phyloP scores from a whole-genome alignment of 2,329 filamentous ascomycete genomes.

The Aspergillus calidoustus region DNA sequence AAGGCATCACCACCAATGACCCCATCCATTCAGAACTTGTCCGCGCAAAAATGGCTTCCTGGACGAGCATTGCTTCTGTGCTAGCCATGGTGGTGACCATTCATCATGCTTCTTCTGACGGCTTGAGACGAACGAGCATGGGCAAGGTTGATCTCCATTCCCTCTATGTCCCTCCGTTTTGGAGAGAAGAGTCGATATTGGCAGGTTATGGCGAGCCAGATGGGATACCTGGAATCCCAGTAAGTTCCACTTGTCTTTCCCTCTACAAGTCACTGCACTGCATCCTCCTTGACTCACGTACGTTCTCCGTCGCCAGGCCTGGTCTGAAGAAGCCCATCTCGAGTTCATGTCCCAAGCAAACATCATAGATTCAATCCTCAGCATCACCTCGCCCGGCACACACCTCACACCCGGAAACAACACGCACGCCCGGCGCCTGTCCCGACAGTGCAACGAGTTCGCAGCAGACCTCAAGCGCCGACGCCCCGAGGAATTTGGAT shows the following conservation, averaged over 20 bases:
- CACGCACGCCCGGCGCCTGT: background rate
- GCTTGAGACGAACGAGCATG: background rate
- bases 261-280: too few relatives aligned
- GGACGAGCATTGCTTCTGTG: background rate
- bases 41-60: background rate
- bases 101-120: background rate
- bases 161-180: background rate
- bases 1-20: too few relatives aligned
- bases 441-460: background rate
- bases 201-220: background rate
- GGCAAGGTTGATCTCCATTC: background rate
- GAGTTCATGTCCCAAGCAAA: background rate
- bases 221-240: background rate
- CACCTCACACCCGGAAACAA: background rate
- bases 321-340: background rate
- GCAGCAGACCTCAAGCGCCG: background rate
- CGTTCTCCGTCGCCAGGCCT: background rate
- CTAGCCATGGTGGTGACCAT: background rate
- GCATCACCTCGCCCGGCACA: conserved; percentile 5
- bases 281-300: too few relatives aligned
- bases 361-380: conserved; percentile 2
- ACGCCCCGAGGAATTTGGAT: background rate
- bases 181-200: background rate
- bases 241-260: background rate
- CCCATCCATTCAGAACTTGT: background rate